Evolutionary conservation across 2,329 filamentous ascomycete genomes (phyloP).

Genomic region (Cyphellophora attinorum): DNA sequence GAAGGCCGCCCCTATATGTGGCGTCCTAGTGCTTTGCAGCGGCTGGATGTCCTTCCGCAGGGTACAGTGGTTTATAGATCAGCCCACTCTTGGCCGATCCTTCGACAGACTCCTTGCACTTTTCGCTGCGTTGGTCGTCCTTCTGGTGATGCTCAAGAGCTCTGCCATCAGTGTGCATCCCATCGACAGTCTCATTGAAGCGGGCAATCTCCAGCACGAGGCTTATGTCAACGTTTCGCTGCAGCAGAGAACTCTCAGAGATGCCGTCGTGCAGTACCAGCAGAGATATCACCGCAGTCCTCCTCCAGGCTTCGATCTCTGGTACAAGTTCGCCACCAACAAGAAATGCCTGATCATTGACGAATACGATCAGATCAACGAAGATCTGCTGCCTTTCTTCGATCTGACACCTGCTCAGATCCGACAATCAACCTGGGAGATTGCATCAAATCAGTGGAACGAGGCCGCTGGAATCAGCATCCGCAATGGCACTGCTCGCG

Average conservation of each 20-base stretch:
- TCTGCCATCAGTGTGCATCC: constrained; percentile 39
- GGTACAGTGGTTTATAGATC: no score
- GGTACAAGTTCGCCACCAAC: constrained; percentile 47
- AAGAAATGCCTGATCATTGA: constrained; percentile 47
- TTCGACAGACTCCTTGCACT: no score
- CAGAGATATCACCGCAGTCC: constrained; percentile 44
- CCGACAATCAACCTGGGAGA: constrained; percentile 41
- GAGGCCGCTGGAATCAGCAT: constrained; percentile 48
- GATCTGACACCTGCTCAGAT: constrained; percentile 41
- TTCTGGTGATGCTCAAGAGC: constrained; percentile 31
- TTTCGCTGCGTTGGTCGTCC: no score
- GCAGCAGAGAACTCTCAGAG: constrained; percentile 36
- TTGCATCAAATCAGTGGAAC: constrained; percentile 45
- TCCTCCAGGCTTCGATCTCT: constrained; percentile 51
- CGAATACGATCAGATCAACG: constrained; percentile 50
- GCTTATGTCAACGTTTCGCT: constrained; percentile 39
- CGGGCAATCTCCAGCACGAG: constrained; percentile 39
- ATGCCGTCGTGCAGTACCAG: constrained; percentile 43
- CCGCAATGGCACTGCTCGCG: constrained; percentile 41
- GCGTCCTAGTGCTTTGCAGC: constrained; percentile 15
- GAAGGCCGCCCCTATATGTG: constrained; percentile 8
- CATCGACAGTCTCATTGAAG: constrained; percentile 45
- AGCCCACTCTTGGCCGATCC: no score
- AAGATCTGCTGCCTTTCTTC: constrained; percentile 48
- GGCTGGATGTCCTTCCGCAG: constrained; percentile 13